Evolutionary conservation across 2,329 filamentous ascomycete genomes (phyloP).

Genomic region (Colletotrichum salicis): DNA sequence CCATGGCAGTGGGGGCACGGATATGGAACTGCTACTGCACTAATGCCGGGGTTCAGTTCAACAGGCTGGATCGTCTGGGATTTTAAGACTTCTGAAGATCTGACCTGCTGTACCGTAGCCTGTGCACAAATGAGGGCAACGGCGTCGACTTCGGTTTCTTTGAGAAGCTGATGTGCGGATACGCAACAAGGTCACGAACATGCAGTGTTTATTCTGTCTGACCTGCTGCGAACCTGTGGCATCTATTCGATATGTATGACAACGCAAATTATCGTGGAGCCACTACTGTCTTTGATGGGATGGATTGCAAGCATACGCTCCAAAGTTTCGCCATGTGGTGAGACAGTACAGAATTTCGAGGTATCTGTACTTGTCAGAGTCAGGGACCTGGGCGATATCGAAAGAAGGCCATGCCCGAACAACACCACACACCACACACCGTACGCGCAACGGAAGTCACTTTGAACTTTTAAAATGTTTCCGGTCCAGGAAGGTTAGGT

Average conservation of each 20-base stretch:
- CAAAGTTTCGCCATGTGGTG: not conserved
- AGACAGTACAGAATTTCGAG: not conserved
- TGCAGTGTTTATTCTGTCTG: slow-evolving; percentile 6
- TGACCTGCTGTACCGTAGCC: not conserved
- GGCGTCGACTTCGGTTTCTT: not conserved
- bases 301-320: not conserved
- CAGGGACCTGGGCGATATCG: not conserved
- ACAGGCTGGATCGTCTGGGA: not conserved
- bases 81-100: not conserved
- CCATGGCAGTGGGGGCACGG: slow-evolving; percentile 3
- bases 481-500: not conserved
- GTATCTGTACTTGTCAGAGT: not conserved
- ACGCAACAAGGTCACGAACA: not conserved
- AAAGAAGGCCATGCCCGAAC: slow-evolving; percentile 5
- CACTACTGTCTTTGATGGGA: not conserved
- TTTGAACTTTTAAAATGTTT: not conserved
- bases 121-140: not conserved
- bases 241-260: slow-evolving; percentile 27
- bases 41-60: not conserved
- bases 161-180: not conserved
- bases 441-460: not conserved
- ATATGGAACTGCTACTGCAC: slow-evolving; percentile 1
- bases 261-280: slow-evolving; percentile 24
- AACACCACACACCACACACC: not conserved
- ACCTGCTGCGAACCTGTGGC: slow-evolving; percentile 6